These are phyloP conservation scores for Penicillium corylophilum DNA, from an alignment of 2,329 filamentous ascomycete species.

Conservation along the genomic window DNA sequence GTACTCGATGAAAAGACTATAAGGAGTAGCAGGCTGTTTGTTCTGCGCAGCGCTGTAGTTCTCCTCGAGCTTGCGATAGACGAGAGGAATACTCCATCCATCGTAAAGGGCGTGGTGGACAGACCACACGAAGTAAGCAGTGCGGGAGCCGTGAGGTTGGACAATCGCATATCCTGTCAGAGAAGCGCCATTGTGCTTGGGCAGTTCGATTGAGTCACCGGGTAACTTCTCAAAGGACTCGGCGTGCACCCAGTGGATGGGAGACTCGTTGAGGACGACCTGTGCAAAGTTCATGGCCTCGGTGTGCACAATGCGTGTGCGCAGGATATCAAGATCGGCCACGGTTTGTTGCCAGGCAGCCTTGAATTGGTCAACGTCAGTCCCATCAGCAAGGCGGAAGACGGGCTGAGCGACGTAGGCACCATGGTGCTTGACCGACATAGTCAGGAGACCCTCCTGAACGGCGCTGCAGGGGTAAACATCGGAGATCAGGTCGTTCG, in stretches of 20 bases:
- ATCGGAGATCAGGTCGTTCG: constrained; percentile 33
- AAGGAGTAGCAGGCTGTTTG: constrained; percentile 19
- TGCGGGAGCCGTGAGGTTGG: constrained; percentile 20
- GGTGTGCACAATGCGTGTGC: constrained; percentile 48
- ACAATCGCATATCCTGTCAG: constrained; percentile 40
- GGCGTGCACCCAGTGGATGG: constrained; percentile 36
- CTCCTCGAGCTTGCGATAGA: constrained; percentile 39
- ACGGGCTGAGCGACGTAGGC: constrained; percentile 51
- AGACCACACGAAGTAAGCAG: constrained; percentile 48
- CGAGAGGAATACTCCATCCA: constrained; percentile 45
- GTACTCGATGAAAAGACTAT: constrained; percentile 34
- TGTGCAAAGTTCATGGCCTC: constrained; percentile 40
- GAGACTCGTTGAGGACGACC: constrained; percentile 38
- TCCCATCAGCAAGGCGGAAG: constrained; percentile 37
- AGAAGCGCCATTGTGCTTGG: constrained; percentile 35
- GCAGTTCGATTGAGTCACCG: constrained; percentile 25
- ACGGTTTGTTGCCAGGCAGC: constrained; percentile 49
- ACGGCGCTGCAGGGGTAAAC: constrained; percentile 47
- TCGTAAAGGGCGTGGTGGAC: constrained; percentile 56
- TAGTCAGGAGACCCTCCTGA: constrained; percentile 48
- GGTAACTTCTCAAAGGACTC: constrained; percentile 29
- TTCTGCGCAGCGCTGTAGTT: constrained; percentile 27
- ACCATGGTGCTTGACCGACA: constrained; percentile 49
- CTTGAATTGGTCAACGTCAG: constrained; percentile 47
- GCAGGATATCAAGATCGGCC: constrained; percentile 48